Evolutionary conservation across 805 yeast genomes (phyloP).

Genomic region (Candida incommunis): DNA sequence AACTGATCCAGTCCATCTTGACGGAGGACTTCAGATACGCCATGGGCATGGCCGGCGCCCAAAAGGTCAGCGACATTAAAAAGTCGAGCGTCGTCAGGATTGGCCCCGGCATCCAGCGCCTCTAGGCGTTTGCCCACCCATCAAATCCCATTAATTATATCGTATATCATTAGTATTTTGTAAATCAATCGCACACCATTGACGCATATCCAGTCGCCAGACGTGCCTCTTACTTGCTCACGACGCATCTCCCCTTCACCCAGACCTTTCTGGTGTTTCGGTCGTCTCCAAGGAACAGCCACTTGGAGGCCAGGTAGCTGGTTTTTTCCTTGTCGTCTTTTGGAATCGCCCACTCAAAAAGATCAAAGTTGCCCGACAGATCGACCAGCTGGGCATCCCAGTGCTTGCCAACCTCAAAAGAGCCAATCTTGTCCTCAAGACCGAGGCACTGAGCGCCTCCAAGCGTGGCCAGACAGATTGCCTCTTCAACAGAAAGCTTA

Average conservation of each 20-base stretch:
- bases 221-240: constrained; percentile 32
- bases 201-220: too few relatives aligned
- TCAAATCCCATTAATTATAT: too few relatives aligned
- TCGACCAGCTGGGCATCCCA: constrained; percentile 79
- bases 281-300: constrained; percentile 93
- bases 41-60: constrained; percentile 15
- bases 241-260: constrained; percentile 63
- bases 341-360: constrained; percentile 43
- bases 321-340: constrained; percentile 24
- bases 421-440: constrained; percentile 44
- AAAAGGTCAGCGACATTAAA: constrained; percentile 8
- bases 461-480: constrained; percentile 64
- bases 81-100: constrained; percentile 7
- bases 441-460: constrained; percentile 80
- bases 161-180: neutral
- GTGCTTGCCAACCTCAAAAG: constrained; percentile 60
- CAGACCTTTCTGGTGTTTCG: constrained; percentile 70
- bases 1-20: constrained; percentile 15
- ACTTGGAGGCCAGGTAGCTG: constrained; percentile 56
- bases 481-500: constrained; percentile 54
- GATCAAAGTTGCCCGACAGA: constrained; percentile 42
- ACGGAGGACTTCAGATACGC: constrained; percentile 12
- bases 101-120: constrained; percentile 6
- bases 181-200: too few relatives aligned
- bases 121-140: too few relatives aligned